Base-by-base conservation (phyloP, 2,329 filamentous ascomycete genomes). In the Fusarium sp. region DNA sequence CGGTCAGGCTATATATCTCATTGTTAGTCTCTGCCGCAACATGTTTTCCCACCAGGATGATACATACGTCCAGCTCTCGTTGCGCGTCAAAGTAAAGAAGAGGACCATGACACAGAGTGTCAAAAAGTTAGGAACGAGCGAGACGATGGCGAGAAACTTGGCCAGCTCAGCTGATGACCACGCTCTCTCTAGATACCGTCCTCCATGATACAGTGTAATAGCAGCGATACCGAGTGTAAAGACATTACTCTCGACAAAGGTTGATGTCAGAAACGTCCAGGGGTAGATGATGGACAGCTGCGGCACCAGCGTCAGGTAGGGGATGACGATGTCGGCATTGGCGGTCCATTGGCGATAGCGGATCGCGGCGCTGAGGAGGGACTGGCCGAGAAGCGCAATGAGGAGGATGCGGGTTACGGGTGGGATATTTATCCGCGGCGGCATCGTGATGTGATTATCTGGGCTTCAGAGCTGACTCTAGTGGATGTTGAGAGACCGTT, bases 161-260 rank as follows among this genome's bases (percentile, higher is more conserved):
- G 88, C 92, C 74, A 97, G 92, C 76, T 98, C 94, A 53, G 85
- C 86, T 23, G 92, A 94, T 29, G 93, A 93, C 95, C 94, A 99
- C 31, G 95, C 94, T 71, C 95, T 84, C 82, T 99, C 95, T 19
- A 99, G 85, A 76, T 99, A 99, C 69, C 93, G 88, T 9, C 95
- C 95, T 51, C 94, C 94, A 79, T 97, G 92, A 76, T 93, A 96
- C 49, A 98, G 78, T 1, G 93, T 93, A 38, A 88, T 80, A 25
- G 84, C 88, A 43, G 92, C 92, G 53, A 96, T 86, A 23, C 86
- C 78, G 38, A 97, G 82, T 10, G 92, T 96, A 71, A 97, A 90
- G 69, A 98, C 82, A 75, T 98, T 98, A 76, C 92, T 90, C 79
- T 99, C 95, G 44, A 97, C 92, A 53, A 97, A 84, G 0, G 93